Evolutionary conservation across 129 eudicot species (phyloP), one percentile per base, ranked within the genome.

Genomic region (Apium graveolens): DNA sequence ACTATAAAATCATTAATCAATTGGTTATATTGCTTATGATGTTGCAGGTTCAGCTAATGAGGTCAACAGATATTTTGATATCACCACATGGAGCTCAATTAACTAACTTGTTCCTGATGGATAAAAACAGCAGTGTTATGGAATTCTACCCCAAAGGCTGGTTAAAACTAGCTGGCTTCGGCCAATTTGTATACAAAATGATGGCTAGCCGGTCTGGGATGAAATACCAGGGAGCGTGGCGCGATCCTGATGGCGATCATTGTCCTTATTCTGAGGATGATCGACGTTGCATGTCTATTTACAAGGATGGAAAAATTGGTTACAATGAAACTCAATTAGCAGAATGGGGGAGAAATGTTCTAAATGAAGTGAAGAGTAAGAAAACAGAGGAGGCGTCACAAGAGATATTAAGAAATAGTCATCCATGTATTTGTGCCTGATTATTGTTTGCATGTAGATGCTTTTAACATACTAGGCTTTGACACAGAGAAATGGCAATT

Each of bases 1-100:
- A 45, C 4, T 46, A 45, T 3, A 3, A 14, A 9, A 11, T 11
- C 3, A 44, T 11, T 44, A 0, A 44, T 46, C 13, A 46, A 46
- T 3, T 46, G 53, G 53, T 46, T 4, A 46, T 46, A 0, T 12
- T 46, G 53, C 20, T 14, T 0, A 46, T 46, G 48, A 84, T 6
- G 10, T 41, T 41, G 11, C 82, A 93, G 98, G 97, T 93, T 80
- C 84, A 87, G 78, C 71, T 93, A 80, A 91, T 93, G 98, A 91
- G 91, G 44, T 57, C 39, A 70, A 93, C 97, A 1, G 97, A 93
- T 55, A 85, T 91, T 38, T 74, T 93, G 78, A 81, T 91, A 29
- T 91, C 98, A 46, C 97, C 97, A 55, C 98, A 91, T 53, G 98
- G 98, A 13, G 98, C 98, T 48, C 98, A 93, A 48, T 34, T 93